Evolutionary conservation across 2,329 filamentous ascomycete species (phyloP).

Genomic region (Aspergillus thermomutatus): DNA sequence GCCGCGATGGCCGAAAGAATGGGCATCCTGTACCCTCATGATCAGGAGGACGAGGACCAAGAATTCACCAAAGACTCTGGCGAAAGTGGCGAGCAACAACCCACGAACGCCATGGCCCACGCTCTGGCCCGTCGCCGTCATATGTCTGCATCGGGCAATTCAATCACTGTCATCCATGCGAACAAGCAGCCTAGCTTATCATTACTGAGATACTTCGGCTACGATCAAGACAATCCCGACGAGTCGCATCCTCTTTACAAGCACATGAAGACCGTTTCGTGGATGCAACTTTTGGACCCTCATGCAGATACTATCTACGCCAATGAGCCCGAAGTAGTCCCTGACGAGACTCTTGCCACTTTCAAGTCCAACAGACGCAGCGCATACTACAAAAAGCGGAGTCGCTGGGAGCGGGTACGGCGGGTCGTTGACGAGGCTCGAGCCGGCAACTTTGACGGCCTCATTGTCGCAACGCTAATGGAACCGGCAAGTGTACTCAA

Average conservation of each 20-base stretch:
- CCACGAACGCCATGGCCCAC: slow-evolving; percentile 3
- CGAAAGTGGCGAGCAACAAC: slow-evolving; percentile 22
- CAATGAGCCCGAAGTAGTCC: slow-evolving; percentile 58
- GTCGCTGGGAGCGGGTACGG: slow-evolving; percentile 71
- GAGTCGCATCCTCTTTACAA: slow-evolving; percentile 73
- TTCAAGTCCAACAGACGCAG: slow-evolving; percentile 82
- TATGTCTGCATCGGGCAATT: slow-evolving; percentile 52
- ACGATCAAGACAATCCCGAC: slow-evolving; percentile 64
- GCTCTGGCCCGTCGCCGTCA: slow-evolving; percentile 19
- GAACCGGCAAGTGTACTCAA: slow-evolving; percentile 73
- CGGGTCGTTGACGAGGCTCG: slow-evolving; percentile 72
- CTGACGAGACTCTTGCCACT: slow-evolving; percentile 59
- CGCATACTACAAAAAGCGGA: slow-evolving; percentile 83
- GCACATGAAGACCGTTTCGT: slow-evolving; percentile 79
- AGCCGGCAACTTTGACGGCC: slow-evolving; percentile 73
- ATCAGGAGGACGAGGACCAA: slow-evolving; percentile 21
- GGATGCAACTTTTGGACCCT: slow-evolving; percentile 85
- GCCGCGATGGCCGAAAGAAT: slow-evolving; percentile 85
- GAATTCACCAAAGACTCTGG: slow-evolving; percentile 10
- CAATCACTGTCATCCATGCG: slow-evolving; percentile 57
- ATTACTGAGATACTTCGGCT: slow-evolving; percentile 85
- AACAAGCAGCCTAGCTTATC: slow-evolving; percentile 82
- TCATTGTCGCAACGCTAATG: slow-evolving; percentile 80
- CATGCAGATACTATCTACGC: slow-evolving; percentile 70
- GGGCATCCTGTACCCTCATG: slow-evolving; percentile 65